These are phyloP conservation scores for Cordyceps militaris DNA, from an alignment of 2,329 filamentous ascomycete species.

Conservation along the genomic window DNA sequence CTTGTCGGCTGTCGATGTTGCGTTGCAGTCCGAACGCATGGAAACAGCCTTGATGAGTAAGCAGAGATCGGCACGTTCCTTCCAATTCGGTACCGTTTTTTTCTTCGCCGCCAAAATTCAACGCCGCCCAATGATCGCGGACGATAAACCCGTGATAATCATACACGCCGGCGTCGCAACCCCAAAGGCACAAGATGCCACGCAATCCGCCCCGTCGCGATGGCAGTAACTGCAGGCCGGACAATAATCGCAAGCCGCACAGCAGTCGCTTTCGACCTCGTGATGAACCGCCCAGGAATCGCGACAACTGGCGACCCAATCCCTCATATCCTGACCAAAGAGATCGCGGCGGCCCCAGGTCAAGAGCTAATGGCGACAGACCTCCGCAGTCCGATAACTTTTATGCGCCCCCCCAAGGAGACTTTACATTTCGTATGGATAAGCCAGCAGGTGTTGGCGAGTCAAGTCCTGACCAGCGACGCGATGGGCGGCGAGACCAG, in stretches of 20 bases:
- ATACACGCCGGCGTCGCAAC: neutral
- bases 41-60: constrained; percentile 4
- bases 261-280: constrained; percentile 4
- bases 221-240: neutral
- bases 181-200: constrained; percentile 2
- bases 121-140: neutral
- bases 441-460: constrained; percentile 43
- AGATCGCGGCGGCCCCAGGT: neutral
- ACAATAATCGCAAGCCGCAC: constrained; percentile 1
- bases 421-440: constrained; percentile 51
- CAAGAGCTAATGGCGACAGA: neutral
- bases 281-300: constrained; percentile 1
- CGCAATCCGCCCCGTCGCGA: constrained; percentile 10
- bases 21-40: neutral
- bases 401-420: constrained; percentile 32
- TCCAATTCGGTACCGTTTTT: neutral
- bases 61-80: constrained; percentile 5
- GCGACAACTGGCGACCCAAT: constrained; percentile 13
- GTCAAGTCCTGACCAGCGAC: constrained; percentile 17
- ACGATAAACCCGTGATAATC: neutral
- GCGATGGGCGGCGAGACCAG: constrained; percentile 19
- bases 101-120: constrained; percentile 1
- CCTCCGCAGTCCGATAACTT: constrained; percentile 21
- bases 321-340: constrained; percentile 1
- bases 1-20: neutral